Percentiles rank a stretch among this genome's conserved stretches.
Conservation (phyloP, 805 yeast species). For the Lachancea lanzarotensis region DNA sequence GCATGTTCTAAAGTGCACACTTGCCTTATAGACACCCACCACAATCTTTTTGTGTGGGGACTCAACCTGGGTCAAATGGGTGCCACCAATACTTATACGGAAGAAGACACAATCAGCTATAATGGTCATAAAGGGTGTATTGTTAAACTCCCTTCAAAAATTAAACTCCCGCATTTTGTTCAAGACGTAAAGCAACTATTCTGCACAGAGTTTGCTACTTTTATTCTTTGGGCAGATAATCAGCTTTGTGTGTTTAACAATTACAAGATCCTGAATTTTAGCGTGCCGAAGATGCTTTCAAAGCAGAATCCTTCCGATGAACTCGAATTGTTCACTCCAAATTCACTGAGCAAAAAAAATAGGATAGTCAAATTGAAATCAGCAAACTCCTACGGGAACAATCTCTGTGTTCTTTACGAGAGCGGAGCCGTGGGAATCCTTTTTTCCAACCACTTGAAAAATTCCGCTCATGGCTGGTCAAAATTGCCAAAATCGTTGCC, state of each 20-base stretch:
- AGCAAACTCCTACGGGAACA: conserved; percentile 33
- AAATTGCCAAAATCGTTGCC: conserved; percentile 39
- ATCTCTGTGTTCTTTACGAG: conserved; percentile 45
- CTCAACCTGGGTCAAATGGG: conserved; percentile 80
- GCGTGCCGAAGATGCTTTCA: conserved; percentile 31
- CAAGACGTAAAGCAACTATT: conserved; percentile 44
- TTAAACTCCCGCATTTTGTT: conserved; percentile 17
- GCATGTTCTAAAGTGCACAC: conserved; percentile 68
- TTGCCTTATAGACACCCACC: conserved; percentile 45
- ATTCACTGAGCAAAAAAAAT: conserved; percentile 22
- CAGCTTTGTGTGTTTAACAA: conserved; percentile 59
- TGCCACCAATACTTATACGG: conserved; percentile 32
- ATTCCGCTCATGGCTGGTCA: conserved; percentile 24
- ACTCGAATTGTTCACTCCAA: conserved; percentile 34
- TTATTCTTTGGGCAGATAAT: conserved; percentile 50
- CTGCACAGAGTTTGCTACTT: conserved; percentile 64
- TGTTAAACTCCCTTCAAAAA: conserved; percentile 14
- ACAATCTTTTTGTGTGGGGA: conserved; percentile 64
- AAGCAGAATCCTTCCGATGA: conserved; percentile 15
- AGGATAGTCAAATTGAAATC: conserved; percentile 30
- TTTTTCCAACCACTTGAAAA: conserved; percentile 10
- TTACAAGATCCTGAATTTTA: conserved; percentile 50
- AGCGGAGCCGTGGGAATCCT: conserved; percentile 49
- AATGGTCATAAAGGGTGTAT: conserved; percentile 36
- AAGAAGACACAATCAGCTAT: conserved; percentile 40